Conservation (phyloP, 208 protist species). For the Tritrichomonas foetus region DNA sequence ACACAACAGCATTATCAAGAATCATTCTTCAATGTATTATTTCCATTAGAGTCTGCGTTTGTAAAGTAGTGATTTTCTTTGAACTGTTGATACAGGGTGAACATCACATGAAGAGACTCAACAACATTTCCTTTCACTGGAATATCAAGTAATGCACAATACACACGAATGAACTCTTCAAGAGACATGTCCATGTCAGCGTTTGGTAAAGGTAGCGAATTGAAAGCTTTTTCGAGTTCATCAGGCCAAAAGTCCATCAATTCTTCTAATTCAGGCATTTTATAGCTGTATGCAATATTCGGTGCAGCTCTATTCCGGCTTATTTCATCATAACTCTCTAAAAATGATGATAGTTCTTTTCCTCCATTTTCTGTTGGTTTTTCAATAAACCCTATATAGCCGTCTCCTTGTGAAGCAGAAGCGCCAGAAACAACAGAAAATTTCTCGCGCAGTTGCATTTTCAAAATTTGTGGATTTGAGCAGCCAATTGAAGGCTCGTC, state of each 20-base stretch:
- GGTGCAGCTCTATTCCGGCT: not conserved
- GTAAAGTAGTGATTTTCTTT: not conserved
- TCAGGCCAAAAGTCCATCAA: conserved; percentile 71
- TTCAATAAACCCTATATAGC: conserved; percentile 31
- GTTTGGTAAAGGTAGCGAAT: conserved; percentile 70
- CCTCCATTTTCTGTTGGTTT: not conserved
- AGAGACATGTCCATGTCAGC: conserved; percentile 78
- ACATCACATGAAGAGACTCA: conserved; percentile 91
- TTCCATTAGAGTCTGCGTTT: not conserved
- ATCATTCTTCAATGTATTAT: no score
- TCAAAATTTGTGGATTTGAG: not conserved
- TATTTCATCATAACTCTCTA: not conserved
- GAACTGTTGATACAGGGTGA: conserved; percentile 67
- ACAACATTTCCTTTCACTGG: conserved; percentile 82
- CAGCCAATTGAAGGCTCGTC: conserved; percentile 33
- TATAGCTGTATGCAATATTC: not conserved
- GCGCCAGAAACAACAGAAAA: not conserved
- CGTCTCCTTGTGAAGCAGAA: not conserved
- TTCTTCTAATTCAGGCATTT: conserved; percentile 26
- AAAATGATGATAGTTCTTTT: not conserved
- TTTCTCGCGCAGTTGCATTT: conserved; percentile 6
- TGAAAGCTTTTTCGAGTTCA: conserved; percentile 81
- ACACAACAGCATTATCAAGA: no score
- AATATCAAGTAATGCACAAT: conserved; percentile 91
- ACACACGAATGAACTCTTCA: conserved; percentile 76